Evolutionary conservation across 1,284 basidiomycete genomes (phyloP), one percentile per base, ranked within the genome.

Genomic region (Puccinia triticina): DNA sequence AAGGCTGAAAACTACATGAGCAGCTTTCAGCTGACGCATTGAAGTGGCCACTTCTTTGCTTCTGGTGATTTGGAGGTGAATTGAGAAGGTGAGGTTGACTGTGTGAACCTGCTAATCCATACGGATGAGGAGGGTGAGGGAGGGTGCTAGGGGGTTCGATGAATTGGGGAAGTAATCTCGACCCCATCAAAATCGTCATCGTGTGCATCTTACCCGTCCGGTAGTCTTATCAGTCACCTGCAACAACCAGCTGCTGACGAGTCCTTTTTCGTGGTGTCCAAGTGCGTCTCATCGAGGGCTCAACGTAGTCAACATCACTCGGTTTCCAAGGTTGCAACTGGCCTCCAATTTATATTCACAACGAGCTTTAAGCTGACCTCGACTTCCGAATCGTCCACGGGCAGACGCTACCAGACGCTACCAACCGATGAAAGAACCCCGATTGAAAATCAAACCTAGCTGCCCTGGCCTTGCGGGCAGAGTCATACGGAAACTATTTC

Each of bases 1-100:
- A 48, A 48, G 32, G 29, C 71, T 34, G 71, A 73, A n/a, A 48
- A 53, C 43, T 73, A 48, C 48, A 53, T 48, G 46, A 26, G 29
- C 10, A 26, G 37, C 21, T 34, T 34, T 73, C 71, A 73, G 48
- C 29, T 73, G 71, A 50, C 43, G 71, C 71, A 73, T 73, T 73
- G 66, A 69, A 48, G 21, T 69, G 21, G 26, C n/a, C 40, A n/a
- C 29, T 46, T 43, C 66, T 69, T 69, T 43, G 21, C 43, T 69
- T 43, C 46, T 61, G 29, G 29, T 61, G 59, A 61, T 8, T 16
- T 69, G 23, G 32, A 61, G 32, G 29, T 26, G 59, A 29, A 61
- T 61, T 61, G 59, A 12, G 59, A 34, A 34, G 26, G 40, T 43
- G 40, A 43, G 40, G 40, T 43, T 7, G 4, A 43, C 4, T 43